These are phyloP conservation scores for Uronychia setigera DNA, from an alignment of 73 alveolate genomes.

Conservation along the genomic window DNA sequence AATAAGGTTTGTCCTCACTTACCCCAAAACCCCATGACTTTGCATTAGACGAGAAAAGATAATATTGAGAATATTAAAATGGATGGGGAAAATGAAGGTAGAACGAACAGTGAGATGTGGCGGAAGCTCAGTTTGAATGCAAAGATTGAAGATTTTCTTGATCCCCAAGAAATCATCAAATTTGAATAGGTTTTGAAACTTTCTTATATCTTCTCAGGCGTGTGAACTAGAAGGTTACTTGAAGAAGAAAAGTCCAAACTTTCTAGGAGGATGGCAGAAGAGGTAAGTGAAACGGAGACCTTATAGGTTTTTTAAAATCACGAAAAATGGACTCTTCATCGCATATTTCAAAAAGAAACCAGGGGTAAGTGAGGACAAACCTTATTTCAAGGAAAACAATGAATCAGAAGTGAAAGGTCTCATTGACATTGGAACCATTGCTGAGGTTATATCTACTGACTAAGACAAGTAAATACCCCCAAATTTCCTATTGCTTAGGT, in stretches of 20 bases:
- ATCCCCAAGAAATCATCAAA: no score
- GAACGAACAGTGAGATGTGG: no score
- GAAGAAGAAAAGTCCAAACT: conserved; percentile 71
- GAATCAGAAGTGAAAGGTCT: conserved; percentile 73
- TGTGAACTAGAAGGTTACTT: conserved; percentile 75
- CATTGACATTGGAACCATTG: conserved; percentile 48
- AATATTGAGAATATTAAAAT: no score
- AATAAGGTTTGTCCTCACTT: background rate
- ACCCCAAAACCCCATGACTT: no score
- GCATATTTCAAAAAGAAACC: conserved; percentile 45
- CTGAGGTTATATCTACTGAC: conserved; percentile 27
- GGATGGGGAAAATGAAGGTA: no score
- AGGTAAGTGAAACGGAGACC: no score
- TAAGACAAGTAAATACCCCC: conserved; percentile 33
- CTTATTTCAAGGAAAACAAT: conserved; percentile 36
- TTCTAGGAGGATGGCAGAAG: conserved; percentile 67
- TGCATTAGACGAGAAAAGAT: no score
- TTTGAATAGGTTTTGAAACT: no score
- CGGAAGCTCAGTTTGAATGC: no score
- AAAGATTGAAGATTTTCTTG: no score
- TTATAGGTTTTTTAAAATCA: conserved; percentile 58
- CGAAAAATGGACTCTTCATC: conserved; percentile 39
- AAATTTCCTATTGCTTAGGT: conserved; percentile 10
- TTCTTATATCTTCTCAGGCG: no score
- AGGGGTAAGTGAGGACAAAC: conserved; percentile 4